These are phyloP conservation scores for Neopestalotiopsis sp. DNA, from an alignment of 2,329 filamentous ascomycete species.

Conservation along the genomic window DNA sequence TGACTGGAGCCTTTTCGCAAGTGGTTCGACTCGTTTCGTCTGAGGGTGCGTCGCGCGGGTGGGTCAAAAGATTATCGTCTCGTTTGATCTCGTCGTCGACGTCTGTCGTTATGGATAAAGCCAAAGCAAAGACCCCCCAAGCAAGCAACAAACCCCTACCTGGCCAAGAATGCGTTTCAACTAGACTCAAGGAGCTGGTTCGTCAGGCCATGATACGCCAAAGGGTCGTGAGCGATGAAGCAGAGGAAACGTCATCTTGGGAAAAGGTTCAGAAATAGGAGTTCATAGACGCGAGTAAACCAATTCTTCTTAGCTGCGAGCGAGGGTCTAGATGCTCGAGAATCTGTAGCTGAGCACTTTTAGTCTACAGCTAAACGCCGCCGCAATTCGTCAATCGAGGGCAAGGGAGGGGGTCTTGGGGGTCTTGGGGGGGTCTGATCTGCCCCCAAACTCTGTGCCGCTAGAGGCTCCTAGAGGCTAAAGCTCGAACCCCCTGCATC, in stretches of 20 bases:
- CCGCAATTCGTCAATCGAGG: not conserved
- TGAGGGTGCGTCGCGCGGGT: not conserved
- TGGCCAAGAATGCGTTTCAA: not conserved
- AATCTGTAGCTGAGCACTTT: not conserved
- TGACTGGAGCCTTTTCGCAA: not conserved
- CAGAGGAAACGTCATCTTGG: not conserved
- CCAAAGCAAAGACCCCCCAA: not conserved
- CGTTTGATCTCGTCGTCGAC: not conserved
- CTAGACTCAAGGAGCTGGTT: not conserved
- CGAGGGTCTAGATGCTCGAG: not conserved
- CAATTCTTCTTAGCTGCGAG: not conserved
- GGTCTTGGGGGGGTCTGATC: not conserved
- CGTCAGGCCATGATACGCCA: not conserved
- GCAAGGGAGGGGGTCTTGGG: not conserved
- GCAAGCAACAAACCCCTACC: not conserved
- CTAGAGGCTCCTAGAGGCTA: not conserved
- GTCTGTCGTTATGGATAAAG: not conserved
- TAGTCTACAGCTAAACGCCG: not conserved
- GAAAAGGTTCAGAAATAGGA: not conserved
- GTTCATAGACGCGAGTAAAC: not conserved
- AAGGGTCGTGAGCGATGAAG: not conserved
- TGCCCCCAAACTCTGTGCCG: not conserved
- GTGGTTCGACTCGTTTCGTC: conserved; percentile 1
- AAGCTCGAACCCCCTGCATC: not conserved
- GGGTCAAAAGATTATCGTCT: conserved; percentile 1